These are phyloP conservation scores for Meyerozyma carpophila DNA, from an alignment of 1,139 yeast species.

Conservation along the genomic window DNA sequence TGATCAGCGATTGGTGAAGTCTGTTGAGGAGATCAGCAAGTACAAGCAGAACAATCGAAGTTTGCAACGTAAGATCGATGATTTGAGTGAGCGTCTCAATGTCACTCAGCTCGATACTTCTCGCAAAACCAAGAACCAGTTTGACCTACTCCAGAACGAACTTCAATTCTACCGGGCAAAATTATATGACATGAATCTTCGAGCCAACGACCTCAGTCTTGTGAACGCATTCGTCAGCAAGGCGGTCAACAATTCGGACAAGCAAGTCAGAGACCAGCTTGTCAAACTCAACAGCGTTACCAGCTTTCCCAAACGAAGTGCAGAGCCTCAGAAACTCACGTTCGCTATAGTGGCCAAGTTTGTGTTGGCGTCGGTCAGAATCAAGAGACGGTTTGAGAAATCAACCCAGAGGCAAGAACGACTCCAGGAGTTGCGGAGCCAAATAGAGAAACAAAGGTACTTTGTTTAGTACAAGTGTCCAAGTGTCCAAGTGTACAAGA, in stretches of 20 bases:
- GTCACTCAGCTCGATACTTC: constrained; percentile 3
- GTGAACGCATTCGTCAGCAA: constrained; percentile 45
- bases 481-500: neutral
- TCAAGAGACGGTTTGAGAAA: constrained; percentile 35
- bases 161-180: constrained; percentile 33
- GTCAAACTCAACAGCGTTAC: constrained; percentile 14
- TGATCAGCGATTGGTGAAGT: constrained; percentile 5
- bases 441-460: constrained; percentile 17
- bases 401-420: constrained; percentile 20
- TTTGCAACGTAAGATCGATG: constrained; percentile 16
- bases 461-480: neutral
- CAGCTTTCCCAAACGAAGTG: neutral
- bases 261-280: constrained; percentile 35
- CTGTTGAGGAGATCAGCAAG: constrained; percentile 9
- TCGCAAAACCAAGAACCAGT: neutral
- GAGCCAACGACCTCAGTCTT: constrained; percentile 45
- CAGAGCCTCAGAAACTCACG: constrained; percentile 14
- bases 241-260: constrained; percentile 42
- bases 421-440: constrained; percentile 22
- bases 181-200: constrained; percentile 30
- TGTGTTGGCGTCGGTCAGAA: constrained; percentile 53
- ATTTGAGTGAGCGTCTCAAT: constrained; percentile 12
- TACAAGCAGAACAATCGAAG: constrained; percentile 11
- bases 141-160: constrained; percentile 18
- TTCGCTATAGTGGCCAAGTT: constrained; percentile 40